These are phyloP conservation scores for Iberis pinnata DNA, from an alignment of 345 rosid genomes.

Conservation along the genomic window DNA sequence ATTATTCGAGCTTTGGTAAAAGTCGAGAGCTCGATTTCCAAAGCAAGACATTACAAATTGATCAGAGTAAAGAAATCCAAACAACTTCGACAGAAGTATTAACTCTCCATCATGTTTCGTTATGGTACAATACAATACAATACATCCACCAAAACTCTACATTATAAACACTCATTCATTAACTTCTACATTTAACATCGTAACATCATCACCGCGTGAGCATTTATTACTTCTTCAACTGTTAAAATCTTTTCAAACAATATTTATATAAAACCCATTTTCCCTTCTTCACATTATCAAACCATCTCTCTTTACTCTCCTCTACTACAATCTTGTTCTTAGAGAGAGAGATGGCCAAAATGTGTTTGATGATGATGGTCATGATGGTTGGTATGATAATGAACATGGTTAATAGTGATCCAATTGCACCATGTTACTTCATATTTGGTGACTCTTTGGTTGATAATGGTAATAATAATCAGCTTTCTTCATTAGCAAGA, in stretches of 20 bases:
- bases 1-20: conserved; percentile 18
- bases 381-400: conserved; percentile 22
- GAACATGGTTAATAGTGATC: conserved; percentile 30
- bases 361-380: conserved; percentile 22
- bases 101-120: conserved; percentile 26
- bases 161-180: conserved; percentile 22
- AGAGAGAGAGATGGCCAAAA: conserved; percentile 23
- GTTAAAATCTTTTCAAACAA: conserved; percentile 10
- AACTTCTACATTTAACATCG: conserved; percentile 21
- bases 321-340: neutral
- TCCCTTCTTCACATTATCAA: conserved; percentile 3
- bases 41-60: conserved; percentile 16
- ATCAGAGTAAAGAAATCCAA: conserved; percentile 12
- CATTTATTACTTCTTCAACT: conserved; percentile 31
- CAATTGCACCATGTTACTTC: conserved; percentile 73
- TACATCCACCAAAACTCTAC: conserved; percentile 23
- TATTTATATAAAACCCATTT: conserved; percentile 25
- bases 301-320: conserved; percentile 10
- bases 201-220: conserved; percentile 26
- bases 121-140: no score
- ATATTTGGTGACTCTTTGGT: conserved; percentile 87
- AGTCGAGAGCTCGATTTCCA: conserved; percentile 23
- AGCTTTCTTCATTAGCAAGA: conserved; percentile 56
- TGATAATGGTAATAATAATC: conserved; percentile 83
- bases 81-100: conserved; percentile 21